A percentile compares a stretch with the other conserved stretches of the same genome.
Evolutionary conservation across 2,329 filamentous ascomycete species (phyloP).

Genomic region (Sclerotinia glacialis): DNA sequence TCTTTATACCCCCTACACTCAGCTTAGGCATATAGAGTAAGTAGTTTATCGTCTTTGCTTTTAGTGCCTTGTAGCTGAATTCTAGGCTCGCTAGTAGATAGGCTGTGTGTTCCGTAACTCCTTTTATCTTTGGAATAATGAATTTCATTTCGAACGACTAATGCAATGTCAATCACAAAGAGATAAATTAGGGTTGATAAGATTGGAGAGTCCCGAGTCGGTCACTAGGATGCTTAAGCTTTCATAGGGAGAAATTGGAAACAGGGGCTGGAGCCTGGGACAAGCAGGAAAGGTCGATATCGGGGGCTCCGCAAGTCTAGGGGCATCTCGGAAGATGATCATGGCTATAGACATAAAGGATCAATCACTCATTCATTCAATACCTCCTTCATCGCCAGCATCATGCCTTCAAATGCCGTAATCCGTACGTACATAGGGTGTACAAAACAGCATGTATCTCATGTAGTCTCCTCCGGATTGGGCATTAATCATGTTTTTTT

Average conservation of each 20-base stretch:
- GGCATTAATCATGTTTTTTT: not conserved
- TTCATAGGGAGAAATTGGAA: not conserved
- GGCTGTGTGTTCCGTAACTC: slow-evolving; percentile 1
- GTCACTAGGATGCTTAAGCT: slow-evolving; percentile 1
- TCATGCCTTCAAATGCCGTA: not conserved
- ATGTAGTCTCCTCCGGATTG: not conserved
- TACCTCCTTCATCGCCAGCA: not conserved
- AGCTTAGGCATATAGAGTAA: slow-evolving; percentile 1
- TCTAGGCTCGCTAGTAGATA: not conserved
- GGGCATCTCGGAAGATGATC: slow-evolving; percentile 3
- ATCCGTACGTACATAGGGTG: slow-evolving; percentile 6
- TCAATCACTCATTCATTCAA: not conserved
- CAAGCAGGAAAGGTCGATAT: slow-evolving; percentile 2
- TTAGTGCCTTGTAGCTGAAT: slow-evolving; percentile 13
- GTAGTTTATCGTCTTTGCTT: not conserved
- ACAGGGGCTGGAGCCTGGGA: not conserved
- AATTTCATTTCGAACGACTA: slow-evolving; percentile 1
- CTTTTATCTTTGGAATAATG: slow-evolving; percentile 1
- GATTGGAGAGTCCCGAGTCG: slow-evolving; percentile 12
- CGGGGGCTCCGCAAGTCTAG: not conserved
- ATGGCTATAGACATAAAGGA: not conserved
- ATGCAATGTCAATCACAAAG: slow-evolving; percentile 17
- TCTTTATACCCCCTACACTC: slow-evolving; percentile 13
- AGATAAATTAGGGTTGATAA: not conserved
- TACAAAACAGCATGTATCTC: not conserved